Percentiles rank a stretch among this genome's conserved stretches.
Conservation (phyloP, 768 basidiomycete genomes). For the Amanita phalloides region DNA sequence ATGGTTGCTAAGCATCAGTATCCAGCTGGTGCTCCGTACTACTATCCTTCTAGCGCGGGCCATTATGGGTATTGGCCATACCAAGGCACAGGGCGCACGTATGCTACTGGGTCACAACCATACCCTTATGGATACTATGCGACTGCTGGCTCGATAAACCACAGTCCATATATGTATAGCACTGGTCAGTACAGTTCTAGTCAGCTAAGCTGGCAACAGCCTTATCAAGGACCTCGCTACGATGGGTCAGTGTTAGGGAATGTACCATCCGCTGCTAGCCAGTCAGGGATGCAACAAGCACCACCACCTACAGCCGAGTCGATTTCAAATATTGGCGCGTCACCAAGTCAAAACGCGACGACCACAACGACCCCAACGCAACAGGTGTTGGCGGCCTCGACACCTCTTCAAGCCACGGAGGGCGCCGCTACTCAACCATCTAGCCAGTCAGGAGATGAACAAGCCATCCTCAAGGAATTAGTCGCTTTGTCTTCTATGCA, state of each 20-base stretch:
- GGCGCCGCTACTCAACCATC: neutral
- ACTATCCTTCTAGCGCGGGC: conserved; percentile 14
- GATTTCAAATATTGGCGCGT: neutral
- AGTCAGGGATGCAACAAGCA: neutral
- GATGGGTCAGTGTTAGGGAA: conserved; percentile 5
- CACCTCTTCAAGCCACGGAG: neutral
- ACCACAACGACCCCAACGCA: neutral
- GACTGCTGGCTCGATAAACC: conserved; percentile 8
- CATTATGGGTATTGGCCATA: conserved; percentile 30
- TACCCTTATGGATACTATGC: conserved; percentile 12
- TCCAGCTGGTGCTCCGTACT: conserved; percentile 6
- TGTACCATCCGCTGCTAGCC: neutral
- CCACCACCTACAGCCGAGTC: neutral
- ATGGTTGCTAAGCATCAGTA: conserved; percentile 9
- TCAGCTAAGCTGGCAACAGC: conserved; percentile 13
- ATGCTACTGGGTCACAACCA: conserved; percentile 13
- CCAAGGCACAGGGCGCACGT: neutral
- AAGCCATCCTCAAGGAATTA: conserved; percentile 3
- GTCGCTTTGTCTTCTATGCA: conserved; percentile 20
- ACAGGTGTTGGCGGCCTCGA: neutral
- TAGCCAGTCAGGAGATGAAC: neutral
- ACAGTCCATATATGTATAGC: conserved; percentile 8
- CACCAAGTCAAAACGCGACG: neutral
- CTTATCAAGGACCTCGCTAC: conserved; percentile 11
- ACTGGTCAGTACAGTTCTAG: conserved; percentile 7